These are phyloP conservation scores for Candida gigantensis DNA, from an alignment of 1,139 yeast genomes.

Conservation along the genomic window DNA sequence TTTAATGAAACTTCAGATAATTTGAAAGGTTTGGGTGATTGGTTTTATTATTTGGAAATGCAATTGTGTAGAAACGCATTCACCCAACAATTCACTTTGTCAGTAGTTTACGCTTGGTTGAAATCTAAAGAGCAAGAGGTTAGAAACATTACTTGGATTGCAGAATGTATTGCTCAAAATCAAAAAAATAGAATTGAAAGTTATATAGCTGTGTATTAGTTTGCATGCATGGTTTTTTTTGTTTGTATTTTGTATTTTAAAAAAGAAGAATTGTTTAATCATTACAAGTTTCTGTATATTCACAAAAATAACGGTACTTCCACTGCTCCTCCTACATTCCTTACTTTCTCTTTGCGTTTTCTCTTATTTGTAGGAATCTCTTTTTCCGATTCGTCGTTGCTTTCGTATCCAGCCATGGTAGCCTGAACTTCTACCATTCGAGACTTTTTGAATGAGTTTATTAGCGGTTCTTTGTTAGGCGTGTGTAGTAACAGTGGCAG, in stretches of 20 bases:
- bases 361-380: slow-evolving; percentile 3
- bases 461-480: slow-evolving; percentile 13
- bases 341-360: slow-evolving; percentile 16
- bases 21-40: slow-evolving; percentile 76
- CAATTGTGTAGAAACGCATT: slow-evolving; percentile 88
- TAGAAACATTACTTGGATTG: slow-evolving; percentile 96
- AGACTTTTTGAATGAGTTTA: slow-evolving; percentile 10
- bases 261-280: neutral
- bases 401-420: neutral
- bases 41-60: slow-evolving; percentile 91
- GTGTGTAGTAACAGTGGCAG: too few relatives aligned
- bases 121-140: slow-evolving; percentile 95
- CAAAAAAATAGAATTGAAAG: slow-evolving; percentile 81
- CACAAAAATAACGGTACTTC: slow-evolving; percentile 44
- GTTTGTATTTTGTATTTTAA: too few relatives aligned
- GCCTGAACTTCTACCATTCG: slow-evolving; percentile 5
- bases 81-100: slow-evolving; percentile 92
- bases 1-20: slow-evolving; percentile 56
- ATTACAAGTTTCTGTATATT: neutral
- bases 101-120: slow-evolving; percentile 96
- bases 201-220: slow-evolving; percentile 67
- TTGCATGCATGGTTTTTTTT: too few relatives aligned
- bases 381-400: neutral
- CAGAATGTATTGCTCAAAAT: slow-evolving; percentile 92
- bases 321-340: slow-evolving; percentile 40